Percentiles rank a stretch among this genome's conserved stretches.
These are phyloP conservation scores for Fraxinus platypoda DNA, from an alignment of 305 asterid genomes.

Conservation along the genomic window DNA sequence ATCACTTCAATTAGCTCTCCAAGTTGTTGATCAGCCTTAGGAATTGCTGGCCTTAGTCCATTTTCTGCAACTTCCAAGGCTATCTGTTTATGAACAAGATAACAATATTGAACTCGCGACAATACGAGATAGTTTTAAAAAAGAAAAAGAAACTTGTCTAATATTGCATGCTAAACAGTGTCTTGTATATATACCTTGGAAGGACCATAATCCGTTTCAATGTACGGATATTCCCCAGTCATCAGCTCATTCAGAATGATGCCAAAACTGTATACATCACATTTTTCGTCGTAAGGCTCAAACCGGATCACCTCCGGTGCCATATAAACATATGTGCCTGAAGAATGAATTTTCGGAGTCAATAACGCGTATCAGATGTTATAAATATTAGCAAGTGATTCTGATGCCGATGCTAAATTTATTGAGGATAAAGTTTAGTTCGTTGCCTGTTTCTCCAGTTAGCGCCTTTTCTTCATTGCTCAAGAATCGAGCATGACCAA, in stretches of 20 bases:
- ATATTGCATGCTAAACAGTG: not conserved
- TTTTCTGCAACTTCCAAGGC: constrained; percentile 71
- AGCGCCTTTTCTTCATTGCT: constrained; percentile 62
- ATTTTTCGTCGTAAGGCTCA: constrained; percentile 64
- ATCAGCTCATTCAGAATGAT: constrained; percentile 59
- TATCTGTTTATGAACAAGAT: constrained; percentile 39
- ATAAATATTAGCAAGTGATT: no score
- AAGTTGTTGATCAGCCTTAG: constrained; percentile 28
- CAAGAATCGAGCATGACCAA: constrained; percentile 77
- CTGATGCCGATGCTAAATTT: not conserved
- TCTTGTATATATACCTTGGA: constrained; percentile 46
- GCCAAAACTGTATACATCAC: constrained; percentile 75
- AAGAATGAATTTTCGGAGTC: not conserved
- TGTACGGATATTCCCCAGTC: constrained; percentile 65
- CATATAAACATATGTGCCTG: constrained; percentile 82
- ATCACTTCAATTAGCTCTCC: constrained; percentile 46
- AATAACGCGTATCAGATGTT: not conserved
- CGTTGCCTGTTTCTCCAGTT: constrained; percentile 68
- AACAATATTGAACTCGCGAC: no score
- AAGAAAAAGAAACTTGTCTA: not conserved
- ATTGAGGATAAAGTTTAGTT: not conserved
- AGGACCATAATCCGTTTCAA: constrained; percentile 60
- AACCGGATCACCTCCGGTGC: constrained; percentile 73
- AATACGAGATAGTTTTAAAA: not conserved
- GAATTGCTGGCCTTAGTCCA: constrained; percentile 57